Evolutionary conservation across 768 basidiomycete genomes (phyloP).

Genomic region (Termitomyces eurrhizus): DNA sequence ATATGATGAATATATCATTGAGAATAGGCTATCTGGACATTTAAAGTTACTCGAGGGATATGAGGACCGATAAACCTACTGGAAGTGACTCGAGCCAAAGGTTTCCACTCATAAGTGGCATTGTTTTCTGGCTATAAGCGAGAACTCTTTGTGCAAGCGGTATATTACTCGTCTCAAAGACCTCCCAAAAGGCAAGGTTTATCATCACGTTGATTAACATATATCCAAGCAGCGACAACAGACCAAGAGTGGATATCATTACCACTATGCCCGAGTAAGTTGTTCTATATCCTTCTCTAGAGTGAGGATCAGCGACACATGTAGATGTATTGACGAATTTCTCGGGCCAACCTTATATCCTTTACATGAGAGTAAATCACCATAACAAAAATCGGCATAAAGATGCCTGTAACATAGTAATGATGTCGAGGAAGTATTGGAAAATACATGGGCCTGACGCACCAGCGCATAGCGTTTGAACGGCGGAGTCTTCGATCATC

Average conservation of each 20-base stretch:
- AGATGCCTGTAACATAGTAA: not conserved
- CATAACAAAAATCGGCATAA: not conserved
- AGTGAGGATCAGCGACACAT: not conserved
- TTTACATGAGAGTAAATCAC: not conserved
- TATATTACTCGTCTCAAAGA: not conserved
- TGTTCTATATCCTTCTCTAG: not conserved
- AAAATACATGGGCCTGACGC: not conserved
- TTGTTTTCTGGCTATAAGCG: not conserved
- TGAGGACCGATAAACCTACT: not conserved
- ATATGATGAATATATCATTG: not conserved
- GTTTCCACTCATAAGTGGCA: not conserved
- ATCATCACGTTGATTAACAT: not conserved
- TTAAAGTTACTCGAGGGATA: too few relatives aligned
- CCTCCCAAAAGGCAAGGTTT: not conserved
- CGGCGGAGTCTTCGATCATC: not conserved
- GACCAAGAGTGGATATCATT: not conserved
- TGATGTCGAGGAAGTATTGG: not conserved
- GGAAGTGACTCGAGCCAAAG: not conserved
- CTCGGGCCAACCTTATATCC: not conserved
- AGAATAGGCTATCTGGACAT: not conserved
- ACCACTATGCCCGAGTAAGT: not conserved
- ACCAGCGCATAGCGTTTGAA: not conserved
- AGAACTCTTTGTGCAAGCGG: not conserved
- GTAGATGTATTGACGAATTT: not conserved
- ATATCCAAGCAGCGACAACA: not conserved